phyloP scores from a whole-genome alignment of 495 filamentous ascomycete species.

The Lasiosphaeria miniovina region DNA sequence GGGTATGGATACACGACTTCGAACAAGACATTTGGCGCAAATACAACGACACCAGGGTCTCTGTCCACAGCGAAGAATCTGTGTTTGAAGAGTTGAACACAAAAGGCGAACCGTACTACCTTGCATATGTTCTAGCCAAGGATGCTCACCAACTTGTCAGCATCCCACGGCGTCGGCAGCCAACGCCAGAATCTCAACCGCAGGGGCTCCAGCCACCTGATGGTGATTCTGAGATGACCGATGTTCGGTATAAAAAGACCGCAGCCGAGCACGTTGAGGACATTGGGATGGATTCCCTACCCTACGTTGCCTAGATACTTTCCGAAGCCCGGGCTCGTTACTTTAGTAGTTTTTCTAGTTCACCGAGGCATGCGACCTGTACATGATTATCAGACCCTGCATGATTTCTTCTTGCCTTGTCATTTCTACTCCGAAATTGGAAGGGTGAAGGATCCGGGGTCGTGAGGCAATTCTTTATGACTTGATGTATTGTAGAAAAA shows the following conservation, averaged over 20 bases:
- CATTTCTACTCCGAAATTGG: no score
- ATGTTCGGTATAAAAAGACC: background rate
- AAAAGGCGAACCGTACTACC: conserved; percentile 78
- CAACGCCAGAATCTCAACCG: background rate
- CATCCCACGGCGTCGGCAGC: conserved; percentile 24
- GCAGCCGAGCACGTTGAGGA: background rate
- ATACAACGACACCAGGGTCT: conserved; percentile 88
- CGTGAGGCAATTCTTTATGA: no score
- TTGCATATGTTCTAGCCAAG: conserved; percentile 74
- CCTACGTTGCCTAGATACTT: background rate
- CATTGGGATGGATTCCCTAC: background rate
- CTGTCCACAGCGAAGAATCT: conserved; percentile 53
- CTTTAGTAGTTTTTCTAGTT: no score
- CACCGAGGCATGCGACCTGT: no score
- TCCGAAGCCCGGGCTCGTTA: no score
- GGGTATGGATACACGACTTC: conserved; percentile 94
- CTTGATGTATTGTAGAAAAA: no score
- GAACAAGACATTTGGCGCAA: conserved; percentile 76
- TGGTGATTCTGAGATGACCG: background rate
- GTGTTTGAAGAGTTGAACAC: conserved; percentile 64
- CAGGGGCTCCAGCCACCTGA: conserved; percentile 15
- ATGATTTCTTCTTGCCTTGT: no score
- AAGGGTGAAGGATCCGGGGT: no score
- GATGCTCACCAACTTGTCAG: conserved; percentile 61
- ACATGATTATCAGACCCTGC: no score